phyloP scores from a whole-genome alignment of 2,329 filamentous ascomycete species.

The Pestalotiopsis sp. region DNA sequence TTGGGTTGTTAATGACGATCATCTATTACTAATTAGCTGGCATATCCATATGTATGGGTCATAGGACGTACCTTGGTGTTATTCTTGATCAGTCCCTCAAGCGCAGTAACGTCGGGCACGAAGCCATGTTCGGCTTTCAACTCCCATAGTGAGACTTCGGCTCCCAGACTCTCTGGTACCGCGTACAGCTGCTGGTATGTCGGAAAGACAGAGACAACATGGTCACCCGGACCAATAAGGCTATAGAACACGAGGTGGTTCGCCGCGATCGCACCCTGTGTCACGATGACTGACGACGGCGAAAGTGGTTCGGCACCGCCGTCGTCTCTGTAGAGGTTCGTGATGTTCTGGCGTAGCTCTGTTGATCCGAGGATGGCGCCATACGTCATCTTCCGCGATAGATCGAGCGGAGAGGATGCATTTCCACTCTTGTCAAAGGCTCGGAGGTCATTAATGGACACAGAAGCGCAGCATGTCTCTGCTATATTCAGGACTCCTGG shows the following conservation, averaged over 20 bases:
- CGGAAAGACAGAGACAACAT: conserved; percentile 85
- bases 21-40: conserved; percentile 36
- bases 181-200: conserved; percentile 86
- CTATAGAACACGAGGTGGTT: conserved; percentile 81
- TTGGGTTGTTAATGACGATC: conserved; percentile 69
- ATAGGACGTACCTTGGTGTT: conserved; percentile 61
- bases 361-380: conserved; percentile 72
- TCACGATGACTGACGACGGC: conserved; percentile 71
- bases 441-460: conserved; percentile 71
- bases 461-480: conserved; percentile 76
- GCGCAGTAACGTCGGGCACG: conserved; percentile 66
- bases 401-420: conserved; percentile 44
- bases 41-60: neutral
- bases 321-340: conserved; percentile 65
- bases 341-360: conserved; percentile 64
- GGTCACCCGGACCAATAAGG: conserved; percentile 72
- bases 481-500: conserved; percentile 69
- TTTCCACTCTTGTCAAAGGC: conserved; percentile 58
- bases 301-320: conserved; percentile 36
- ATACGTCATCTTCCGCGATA: conserved; percentile 68
- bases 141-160: conserved; percentile 78
- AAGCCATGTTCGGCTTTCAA: conserved; percentile 66
- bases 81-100: conserved; percentile 64
- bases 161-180: conserved; percentile 74
- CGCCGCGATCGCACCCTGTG: conserved; percentile 80